These are phyloP conservation scores for Cryptosporidium parvum DNA, from an alignment of 169 alveolate genomes.

Conservation along the genomic window DNA sequence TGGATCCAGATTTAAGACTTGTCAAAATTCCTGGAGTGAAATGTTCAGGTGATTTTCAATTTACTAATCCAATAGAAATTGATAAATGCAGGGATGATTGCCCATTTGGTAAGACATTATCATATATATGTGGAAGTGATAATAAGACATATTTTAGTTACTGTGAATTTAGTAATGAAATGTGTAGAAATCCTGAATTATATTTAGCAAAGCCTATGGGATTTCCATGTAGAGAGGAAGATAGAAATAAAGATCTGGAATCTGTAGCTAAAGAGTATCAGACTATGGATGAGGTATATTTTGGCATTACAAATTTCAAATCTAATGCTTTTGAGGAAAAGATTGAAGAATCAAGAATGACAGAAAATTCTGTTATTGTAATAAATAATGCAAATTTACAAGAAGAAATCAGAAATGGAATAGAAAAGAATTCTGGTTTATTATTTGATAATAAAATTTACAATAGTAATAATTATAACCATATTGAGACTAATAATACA, in stretches of 20 bases:
- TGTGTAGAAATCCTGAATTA: slow-evolving; percentile 59
- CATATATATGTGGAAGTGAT: slow-evolving; percentile 66
- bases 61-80: slow-evolving; percentile 51
- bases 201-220: slow-evolving; percentile 73
- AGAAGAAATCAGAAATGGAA: not conserved
- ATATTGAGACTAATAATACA: not conserved
- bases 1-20: slow-evolving; percentile 70
- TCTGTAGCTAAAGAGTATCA: slow-evolving; percentile 36
- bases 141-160: slow-evolving; percentile 61
- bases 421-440: not conserved
- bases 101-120: slow-evolving; percentile 49
- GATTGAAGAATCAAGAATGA: slow-evolving; percentile 39
- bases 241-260: slow-evolving; percentile 37
- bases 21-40: slow-evolving; percentile 71
- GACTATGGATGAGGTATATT: slow-evolving; percentile 64
- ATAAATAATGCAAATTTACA: slow-evolving; percentile 14
- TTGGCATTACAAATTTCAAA: slow-evolving; percentile 39
- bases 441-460: not conserved
- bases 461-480: not conserved
- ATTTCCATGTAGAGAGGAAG: slow-evolving; percentile 59
- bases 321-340: not conserved
- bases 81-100: slow-evolving; percentile 63
- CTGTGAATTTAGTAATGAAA: slow-evolving; percentile 63
- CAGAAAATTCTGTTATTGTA: not conserved
- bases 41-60: slow-evolving; percentile 58